Base-by-base conservation (phyloP, 83 land plant species). In the Picea abies region DNA sequence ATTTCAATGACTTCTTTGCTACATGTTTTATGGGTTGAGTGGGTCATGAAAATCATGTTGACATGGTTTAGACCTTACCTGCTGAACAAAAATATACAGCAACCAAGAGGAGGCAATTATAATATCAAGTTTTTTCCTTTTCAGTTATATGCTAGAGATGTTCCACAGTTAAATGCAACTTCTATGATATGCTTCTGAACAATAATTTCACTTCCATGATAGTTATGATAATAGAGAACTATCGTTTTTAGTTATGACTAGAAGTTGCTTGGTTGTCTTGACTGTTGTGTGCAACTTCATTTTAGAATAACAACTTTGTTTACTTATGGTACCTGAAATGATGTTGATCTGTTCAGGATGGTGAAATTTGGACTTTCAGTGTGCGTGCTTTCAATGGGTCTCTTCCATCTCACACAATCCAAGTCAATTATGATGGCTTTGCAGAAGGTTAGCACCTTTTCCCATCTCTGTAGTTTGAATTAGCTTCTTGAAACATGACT, bases 361-460 rank as follows among this genome's bases (percentile, higher is more conserved):
- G 94, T 19, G 91, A 89, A 62, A 85, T 90, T 37, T 94, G 97
- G 97, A 79, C 82, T 20, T 93, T 93, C 79, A 91, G 90, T 10
- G 84, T 88, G 56, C 80, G 90, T 10, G 81, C 81, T 72, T 88
- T 89, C 49, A 90, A 83, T 29, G 32, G 32, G 32, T 29, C 32
- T 29, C 32, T 29, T 29, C 32, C 32, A 29, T 29, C 32, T 29
- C 32, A 29, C 32, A 29, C 32, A 29, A 29, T 29, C 32, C 32
- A 29, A 29, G 32, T 29, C 1, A 29, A 29, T 29, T 29, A 29
- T 1, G 1, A 29, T 29, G 1, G 32, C 0, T 29, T 29, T 0
- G 32, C 1, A 29, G 0, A 29, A 29, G 97, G 97, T 95, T 77
- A 80, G 83, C 41, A 62, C 66, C 52, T 41, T 62, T 63, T 83